A percentile compares a stretch with the other conserved stretches of the same genome.
Conservation (phyloP, 306 rosid species). For the Ceratonia siliqua region DNA sequence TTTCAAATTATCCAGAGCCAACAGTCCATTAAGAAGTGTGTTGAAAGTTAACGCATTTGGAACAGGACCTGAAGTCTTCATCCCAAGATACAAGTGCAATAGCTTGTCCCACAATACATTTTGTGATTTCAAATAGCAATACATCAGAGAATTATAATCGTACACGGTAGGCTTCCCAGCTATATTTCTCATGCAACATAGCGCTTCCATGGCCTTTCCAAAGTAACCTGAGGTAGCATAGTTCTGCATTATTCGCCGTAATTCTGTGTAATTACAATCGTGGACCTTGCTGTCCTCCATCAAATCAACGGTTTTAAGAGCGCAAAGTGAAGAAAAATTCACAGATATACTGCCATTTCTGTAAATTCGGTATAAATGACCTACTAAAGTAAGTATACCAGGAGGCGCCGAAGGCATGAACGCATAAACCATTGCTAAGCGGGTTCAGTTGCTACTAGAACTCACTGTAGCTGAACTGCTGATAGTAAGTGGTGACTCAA, state of each 20-base stretch:
- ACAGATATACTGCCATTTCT: slow-evolving; percentile 16
- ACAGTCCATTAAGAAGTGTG: slow-evolving; percentile 44
- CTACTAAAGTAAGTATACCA: not conserved
- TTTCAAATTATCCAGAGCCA: slow-evolving; percentile 31
- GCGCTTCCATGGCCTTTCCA: slow-evolving; percentile 35
- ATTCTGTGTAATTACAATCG: slow-evolving; percentile 30
- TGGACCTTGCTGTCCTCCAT: slow-evolving; percentile 15
- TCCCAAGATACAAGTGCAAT: slow-evolving; percentile 40
- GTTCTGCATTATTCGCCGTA: slow-evolving; percentile 35
- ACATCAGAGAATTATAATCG: slow-evolving; percentile 47
- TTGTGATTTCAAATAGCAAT: slow-evolving; percentile 40
- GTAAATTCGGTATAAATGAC: slow-evolving; percentile 12
- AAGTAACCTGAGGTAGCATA: slow-evolving; percentile 44
- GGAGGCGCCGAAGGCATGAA: slow-evolving; percentile 31
- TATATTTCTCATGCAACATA: slow-evolving; percentile 39
- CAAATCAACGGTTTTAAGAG: slow-evolving; percentile 27
- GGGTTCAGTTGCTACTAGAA: not conserved
- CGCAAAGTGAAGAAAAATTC: slow-evolving; percentile 36
- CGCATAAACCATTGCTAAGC: not conserved
- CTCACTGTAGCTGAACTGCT: too few species aligned
- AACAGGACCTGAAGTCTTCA: slow-evolving; percentile 45
- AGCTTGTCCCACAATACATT: slow-evolving; percentile 31
- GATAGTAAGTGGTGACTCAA: too few species aligned
- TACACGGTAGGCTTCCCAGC: slow-evolving; percentile 46
- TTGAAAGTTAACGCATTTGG: slow-evolving; percentile 55